Base-by-base conservation (phyloP, 2,329 filamentous ascomycete species). In the Tetracladium maxilliforme region DNA sequence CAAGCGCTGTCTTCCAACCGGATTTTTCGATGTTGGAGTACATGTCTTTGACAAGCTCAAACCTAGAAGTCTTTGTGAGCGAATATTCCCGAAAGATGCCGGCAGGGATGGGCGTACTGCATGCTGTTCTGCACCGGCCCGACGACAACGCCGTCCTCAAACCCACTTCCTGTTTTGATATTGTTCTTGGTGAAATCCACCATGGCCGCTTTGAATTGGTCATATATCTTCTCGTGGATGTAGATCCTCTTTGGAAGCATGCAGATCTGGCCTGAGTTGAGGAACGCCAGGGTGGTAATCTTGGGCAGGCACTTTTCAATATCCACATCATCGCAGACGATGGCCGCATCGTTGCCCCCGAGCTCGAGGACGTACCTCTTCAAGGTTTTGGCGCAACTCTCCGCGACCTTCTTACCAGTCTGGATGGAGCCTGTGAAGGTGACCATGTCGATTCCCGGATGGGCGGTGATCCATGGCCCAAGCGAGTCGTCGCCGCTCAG, bases 111-210 rank as follows among this genome's bases (percentile, higher is more conserved):
- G 4, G 73, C 63, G 39, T 60, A 78, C 44, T 79, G 74, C 59
- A 70, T 63, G 34, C 57, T 47, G 45, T 79, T 79, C 31, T 72
- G 69, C 3, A 78, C 47, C 0, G 74, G 74, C 1, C 69, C 64
- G 28, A 70, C 42, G 30, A 42, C 34, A 8, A 59, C 52, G 21
- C 49, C 50, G 24, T 47, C 54, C 27, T 61, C 44, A 33, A 38
- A 47, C 30, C 42, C 42, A 20, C 44, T 29, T 37, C 51, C 58
- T 21, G 52, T 38, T 24, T 50, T 48, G 15, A 56, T 31, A 4
- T 30, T 32, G 20, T 10, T 32, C 26, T 58, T 54, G 18, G 59
- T 56, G 18, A 60, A 54, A 20, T 53, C 48, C 5, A 58, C 48
- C 21, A 63, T 34, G 3, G 49, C 56, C 3, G 49, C 43, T 3